These are phyloP conservation scores for Aegilops umbellulata DNA, from an alignment of 176 grass and related monocot genomes.

Conservation along the genomic window DNA sequence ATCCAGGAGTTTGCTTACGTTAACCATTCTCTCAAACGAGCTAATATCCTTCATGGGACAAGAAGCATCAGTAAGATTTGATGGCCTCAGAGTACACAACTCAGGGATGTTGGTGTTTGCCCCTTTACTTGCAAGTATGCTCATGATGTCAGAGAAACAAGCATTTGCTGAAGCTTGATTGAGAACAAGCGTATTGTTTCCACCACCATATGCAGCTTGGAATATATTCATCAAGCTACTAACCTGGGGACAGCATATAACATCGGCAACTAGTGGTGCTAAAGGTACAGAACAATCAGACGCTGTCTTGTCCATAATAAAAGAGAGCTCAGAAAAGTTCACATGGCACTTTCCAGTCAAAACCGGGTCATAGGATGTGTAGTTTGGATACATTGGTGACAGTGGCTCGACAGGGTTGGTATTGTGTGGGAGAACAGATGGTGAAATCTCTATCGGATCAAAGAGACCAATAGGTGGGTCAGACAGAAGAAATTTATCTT, in stretches of 20 bases:
- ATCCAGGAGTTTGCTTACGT: slow-evolving; percentile 80
- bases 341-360: slow-evolving; percentile 87
- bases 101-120: slow-evolving; percentile 76
- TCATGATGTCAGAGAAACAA: slow-evolving; percentile 89
- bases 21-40: slow-evolving; percentile 83
- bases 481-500: slow-evolving; percentile 83
- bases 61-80: slow-evolving; percentile 80
- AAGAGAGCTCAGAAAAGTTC: slow-evolving; percentile 76
- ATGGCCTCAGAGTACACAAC: slow-evolving; percentile 73
- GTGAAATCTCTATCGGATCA: slow-evolving; percentile 93
- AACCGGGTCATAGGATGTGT: slow-evolving; percentile 74
- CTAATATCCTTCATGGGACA: slow-evolving; percentile 88
- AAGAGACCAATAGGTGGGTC: slow-evolving; percentile 91
- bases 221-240: slow-evolving; percentile 94
- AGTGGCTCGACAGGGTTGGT: slow-evolving; percentile 67
- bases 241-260: slow-evolving; percentile 99
- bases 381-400: slow-evolving; percentile 86
- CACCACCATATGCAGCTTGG: slow-evolving; percentile 70
- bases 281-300: slow-evolving; percentile 88
- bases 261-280: slow-evolving; percentile 79
- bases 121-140: slow-evolving; percentile 74
- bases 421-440: slow-evolving; percentile 72
- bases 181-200: slow-evolving; percentile 63
- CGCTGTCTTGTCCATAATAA: slow-evolving; percentile 76
- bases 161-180: slow-evolving; percentile 76